Evolutionary conservation across 495 filamentous ascomycete genomes (phyloP), one percentile per base, ranked within the genome.

Genomic region (Chaetomium fimeti): DNA sequence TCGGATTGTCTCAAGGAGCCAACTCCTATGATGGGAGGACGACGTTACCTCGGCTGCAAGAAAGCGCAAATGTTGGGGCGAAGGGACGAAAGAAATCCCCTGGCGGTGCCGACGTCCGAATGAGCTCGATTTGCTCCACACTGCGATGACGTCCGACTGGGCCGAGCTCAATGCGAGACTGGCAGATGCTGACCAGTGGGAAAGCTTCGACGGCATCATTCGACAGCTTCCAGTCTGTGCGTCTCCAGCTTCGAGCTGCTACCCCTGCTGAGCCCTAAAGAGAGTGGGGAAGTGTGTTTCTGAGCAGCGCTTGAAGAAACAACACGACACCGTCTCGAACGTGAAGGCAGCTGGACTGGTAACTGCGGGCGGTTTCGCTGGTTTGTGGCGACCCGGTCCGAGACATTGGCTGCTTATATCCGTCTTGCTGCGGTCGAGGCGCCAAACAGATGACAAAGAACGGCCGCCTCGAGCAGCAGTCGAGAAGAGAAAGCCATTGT

Each of bases 201-300:
- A 57, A 63, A 54, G 38, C 54, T 63, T 61, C 52, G 42, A 63
- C 20, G 20, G 65, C 43, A 60, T 67, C 59, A 18, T 40, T 61
- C 55, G 45, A 64, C 13, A 16, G 65, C 65, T 67, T 68, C 66
- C 2, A 64, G 57, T 61, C 61, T 48, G 65, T 60, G 61, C 54
- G 53, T 27, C 15, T 47, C 64, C 36, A 57, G 20, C 48, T 43
- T 38, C 64, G n/a, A 57, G 20, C 48, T 43, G 5, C 28, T 42
- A 63, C 36, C 54, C 45, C 47, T 58, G 62, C 45, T 20, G 29
- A 63, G 56, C 62, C 62, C 62, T 64, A 64, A 64, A n/a, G 27
- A 20, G 5, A n/a, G 61, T 57, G 61, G 48, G 24, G 61, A 42
- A 24, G 25, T 40, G 4, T 24, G 48, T 32, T 54, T 52, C 29